A percentile compares a stretch with the other conserved stretches of the same genome.
phyloP scores from a whole-genome alignment of 495 filamentous ascomycete genomes.

The Hypomontagnella submonticulosa region DNA sequence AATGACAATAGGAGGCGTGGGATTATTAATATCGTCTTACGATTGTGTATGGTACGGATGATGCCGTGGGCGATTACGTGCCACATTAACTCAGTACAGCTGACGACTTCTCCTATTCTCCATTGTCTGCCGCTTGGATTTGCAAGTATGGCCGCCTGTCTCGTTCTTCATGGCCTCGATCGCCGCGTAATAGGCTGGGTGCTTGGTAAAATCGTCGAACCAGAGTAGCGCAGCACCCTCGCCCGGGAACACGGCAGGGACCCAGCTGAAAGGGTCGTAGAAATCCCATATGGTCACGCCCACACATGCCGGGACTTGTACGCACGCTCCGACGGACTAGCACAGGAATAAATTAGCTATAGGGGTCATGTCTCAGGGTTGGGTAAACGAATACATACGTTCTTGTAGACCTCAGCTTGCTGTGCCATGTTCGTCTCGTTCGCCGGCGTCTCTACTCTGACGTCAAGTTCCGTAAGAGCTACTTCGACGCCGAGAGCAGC shows the following conservation, averaged over 20 bases:
- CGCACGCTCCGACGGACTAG: conserved; percentile 58
- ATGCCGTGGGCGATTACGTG: no score
- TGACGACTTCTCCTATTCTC: background rate
- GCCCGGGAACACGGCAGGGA: conserved; percentile 66
- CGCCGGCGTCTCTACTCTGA: conserved; percentile 49
- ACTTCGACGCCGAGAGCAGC: conserved; percentile 66
- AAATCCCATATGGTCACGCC: conserved; percentile 77
- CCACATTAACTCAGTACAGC: background rate
- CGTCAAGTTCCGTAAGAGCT: conserved; percentile 72
- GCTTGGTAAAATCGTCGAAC: conserved; percentile 63
- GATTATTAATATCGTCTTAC: background rate
- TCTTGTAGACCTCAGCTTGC: conserved; percentile 69
- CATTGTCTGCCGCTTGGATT: background rate
- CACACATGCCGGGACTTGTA: conserved; percentile 67
- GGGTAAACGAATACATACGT: conserved; percentile 32
- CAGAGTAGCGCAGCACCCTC: conserved; percentile 65
- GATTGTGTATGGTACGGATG: no score
- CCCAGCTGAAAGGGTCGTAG: conserved; percentile 66
- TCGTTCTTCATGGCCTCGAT: conserved; percentile 18
- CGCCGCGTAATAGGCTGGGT: conserved; percentile 63
- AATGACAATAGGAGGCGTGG: background rate
- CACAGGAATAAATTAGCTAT: background rate
- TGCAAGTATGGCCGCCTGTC: background rate
- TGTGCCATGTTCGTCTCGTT: conserved; percentile 58
- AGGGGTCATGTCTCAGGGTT: background rate